Evolutionary conservation across 345 rosid genomes (phyloP).

Genomic region (Streptanthus diversifolius): DNA sequence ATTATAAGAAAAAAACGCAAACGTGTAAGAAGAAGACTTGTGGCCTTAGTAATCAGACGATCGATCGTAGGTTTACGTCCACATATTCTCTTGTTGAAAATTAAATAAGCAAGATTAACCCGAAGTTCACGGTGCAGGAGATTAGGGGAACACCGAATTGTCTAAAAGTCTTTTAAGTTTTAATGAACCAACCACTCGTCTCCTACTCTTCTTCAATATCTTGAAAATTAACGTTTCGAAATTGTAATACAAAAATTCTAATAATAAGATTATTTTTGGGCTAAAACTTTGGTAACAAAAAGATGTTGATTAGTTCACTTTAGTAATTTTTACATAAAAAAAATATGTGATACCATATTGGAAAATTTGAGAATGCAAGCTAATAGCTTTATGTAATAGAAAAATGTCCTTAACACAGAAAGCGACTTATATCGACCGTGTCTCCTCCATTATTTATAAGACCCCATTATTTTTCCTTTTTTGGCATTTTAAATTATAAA

Average conservation of each 20-base stretch:
- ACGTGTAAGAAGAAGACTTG: not conserved
- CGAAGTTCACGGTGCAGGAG: not conserved
- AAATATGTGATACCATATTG: not conserved
- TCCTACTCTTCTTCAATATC: not conserved
- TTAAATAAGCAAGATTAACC: not conserved
- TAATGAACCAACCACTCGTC: slow-evolving; percentile 21
- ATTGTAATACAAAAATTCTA: not conserved
- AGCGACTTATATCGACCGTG: slow-evolving; percentile 26
- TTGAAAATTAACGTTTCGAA: not conserved
- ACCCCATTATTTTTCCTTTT: not conserved
- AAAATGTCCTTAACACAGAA: slow-evolving; percentile 13
- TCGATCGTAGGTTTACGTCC: not conserved
- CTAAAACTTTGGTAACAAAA: too few species aligned
- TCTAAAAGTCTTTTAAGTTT: slow-evolving; percentile 11
- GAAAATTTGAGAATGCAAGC: slow-evolving; percentile 10
- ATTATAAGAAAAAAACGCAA: not conserved
- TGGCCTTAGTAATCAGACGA: not conserved
- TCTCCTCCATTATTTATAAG: slow-evolving; percentile 32
- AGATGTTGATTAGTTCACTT: slow-evolving; percentile 19
- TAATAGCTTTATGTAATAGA: slow-evolving; percentile 6
- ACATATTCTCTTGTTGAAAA: not conserved
- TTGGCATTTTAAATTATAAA: slow-evolving; percentile 2
- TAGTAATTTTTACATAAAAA: not conserved
- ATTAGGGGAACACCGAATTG: slow-evolving; percentile 13
- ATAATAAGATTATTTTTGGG: too few species aligned